phyloP scores from a whole-genome alignment of 1,284 basidiomycete genomes.

The Ustilago xerochloae region DNA sequence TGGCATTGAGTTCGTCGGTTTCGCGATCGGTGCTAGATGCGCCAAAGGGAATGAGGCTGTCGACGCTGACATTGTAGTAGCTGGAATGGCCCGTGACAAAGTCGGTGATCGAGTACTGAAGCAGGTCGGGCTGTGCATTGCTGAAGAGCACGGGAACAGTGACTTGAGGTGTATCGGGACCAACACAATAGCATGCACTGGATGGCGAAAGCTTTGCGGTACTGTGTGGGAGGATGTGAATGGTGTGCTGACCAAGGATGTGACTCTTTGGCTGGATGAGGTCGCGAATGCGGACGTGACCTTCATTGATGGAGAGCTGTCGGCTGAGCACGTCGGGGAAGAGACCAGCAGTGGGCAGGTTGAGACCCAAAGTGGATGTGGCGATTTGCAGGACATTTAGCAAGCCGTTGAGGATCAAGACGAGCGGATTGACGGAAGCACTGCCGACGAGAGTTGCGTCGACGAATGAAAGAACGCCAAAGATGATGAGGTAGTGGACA shows the following conservation, averaged over 20 bases:
- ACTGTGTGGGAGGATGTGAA: slow-evolving; percentile 82
- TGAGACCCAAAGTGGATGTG: slow-evolving; percentile 38
- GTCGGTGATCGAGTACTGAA: slow-evolving; percentile 82
- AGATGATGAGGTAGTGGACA: slow-evolving; percentile 40
- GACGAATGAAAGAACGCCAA: slow-evolving; percentile 30
- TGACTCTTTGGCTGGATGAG: slow-evolving; percentile 71
- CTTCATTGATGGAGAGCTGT: slow-evolving; percentile 68
- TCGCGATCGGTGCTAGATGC: slow-evolving; percentile 12
- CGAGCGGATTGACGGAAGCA: slow-evolving; percentile 31
- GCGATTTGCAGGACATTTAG: slow-evolving; percentile 16
- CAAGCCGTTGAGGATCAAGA: slow-evolving; percentile 26
- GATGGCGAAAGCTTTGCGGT: slow-evolving; percentile 82
- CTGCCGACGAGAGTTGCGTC: slow-evolving; percentile 43
- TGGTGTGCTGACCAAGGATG: slow-evolving; percentile 86
- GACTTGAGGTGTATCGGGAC: slow-evolving; percentile 72
- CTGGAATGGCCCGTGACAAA: slow-evolving; percentile 72
- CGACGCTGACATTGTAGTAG: slow-evolving; percentile 77
- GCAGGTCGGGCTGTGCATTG: slow-evolving; percentile 81
- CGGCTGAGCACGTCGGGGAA: slow-evolving; percentile 71
- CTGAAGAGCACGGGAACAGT: slow-evolving; percentile 86
- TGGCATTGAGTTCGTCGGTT: slow-evolving; percentile 29
- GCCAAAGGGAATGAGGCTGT: slow-evolving; percentile 73
- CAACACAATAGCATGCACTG: slow-evolving; percentile 75
- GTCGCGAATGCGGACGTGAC: slow-evolving; percentile 68
- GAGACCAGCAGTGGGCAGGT: slow-evolving; percentile 43